Conservation (phyloP, 2,329 filamentous ascomycete species). For the Stemphylium vesicarium region DNA sequence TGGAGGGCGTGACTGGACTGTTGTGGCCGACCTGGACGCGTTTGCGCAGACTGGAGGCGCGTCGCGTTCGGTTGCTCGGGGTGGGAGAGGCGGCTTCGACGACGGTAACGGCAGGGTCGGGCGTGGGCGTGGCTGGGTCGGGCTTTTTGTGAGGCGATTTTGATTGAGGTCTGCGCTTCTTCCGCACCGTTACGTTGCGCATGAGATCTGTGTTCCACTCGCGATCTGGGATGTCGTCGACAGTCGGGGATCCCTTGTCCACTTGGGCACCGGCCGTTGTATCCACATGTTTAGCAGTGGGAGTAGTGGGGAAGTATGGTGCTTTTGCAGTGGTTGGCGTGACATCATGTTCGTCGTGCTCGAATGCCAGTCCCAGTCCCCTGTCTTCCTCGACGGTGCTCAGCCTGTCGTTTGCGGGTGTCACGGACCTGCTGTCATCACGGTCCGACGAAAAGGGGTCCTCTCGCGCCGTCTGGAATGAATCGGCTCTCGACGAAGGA, state of each 20-base stretch:
- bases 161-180: slow-evolving; percentile 39
- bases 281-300: neutral
- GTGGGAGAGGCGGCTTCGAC: slow-evolving; percentile 28
- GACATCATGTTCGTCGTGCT: slow-evolving; percentile 36
- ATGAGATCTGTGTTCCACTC: slow-evolving; percentile 51
- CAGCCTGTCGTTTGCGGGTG: slow-evolving; percentile 35
- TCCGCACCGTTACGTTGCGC: slow-evolving; percentile 52
- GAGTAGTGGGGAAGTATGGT: slow-evolving; percentile 15
- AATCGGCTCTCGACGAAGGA: slow-evolving; percentile 54
- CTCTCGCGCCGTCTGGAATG: slow-evolving; percentile 55
- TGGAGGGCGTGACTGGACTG: slow-evolving; percentile 47
- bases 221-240: slow-evolving; percentile 40
- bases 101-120: slow-evolving; percentile 13
- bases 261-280: slow-evolving; percentile 15
- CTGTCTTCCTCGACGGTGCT: slow-evolving; percentile 41
- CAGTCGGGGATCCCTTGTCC: slow-evolving; percentile 24
- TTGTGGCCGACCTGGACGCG: slow-evolving; percentile 43
- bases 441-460: slow-evolving; percentile 45
- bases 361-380: slow-evolving; percentile 46
- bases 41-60: slow-evolving; percentile 40
- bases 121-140: slow-evolving; percentile 4
- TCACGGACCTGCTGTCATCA: slow-evolving; percentile 38
- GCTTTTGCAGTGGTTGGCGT: slow-evolving; percentile 40
- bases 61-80: slow-evolving; percentile 26
- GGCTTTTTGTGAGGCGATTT: slow-evolving; percentile 25